Conservation (phyloP, 2,329 filamentous ascomycete genomes). For the Cytospora paraplurivora region DNA sequence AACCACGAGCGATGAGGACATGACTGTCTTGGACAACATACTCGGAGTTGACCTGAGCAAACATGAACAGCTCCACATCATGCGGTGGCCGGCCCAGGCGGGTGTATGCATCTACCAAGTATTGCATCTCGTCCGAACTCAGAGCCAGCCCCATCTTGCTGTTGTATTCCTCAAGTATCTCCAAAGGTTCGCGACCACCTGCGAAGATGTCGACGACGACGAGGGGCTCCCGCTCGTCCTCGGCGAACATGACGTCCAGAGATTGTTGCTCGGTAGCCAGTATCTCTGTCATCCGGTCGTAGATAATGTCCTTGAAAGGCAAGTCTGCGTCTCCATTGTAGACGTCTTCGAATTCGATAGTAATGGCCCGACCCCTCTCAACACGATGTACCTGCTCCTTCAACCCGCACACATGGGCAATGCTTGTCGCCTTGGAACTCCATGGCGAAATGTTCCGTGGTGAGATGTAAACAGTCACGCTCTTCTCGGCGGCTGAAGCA, state of each 20-base stretch:
- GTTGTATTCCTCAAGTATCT: slow-evolving; percentile 81
- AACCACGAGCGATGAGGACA: slow-evolving; percentile 9
- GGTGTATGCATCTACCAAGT: slow-evolving; percentile 83
- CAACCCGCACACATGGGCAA: slow-evolving; percentile 88
- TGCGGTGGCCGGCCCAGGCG: slow-evolving; percentile 68
- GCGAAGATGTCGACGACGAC: slow-evolving; percentile 75
- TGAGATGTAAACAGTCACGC: slow-evolving; percentile 68
- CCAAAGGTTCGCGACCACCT: slow-evolving; percentile 63
- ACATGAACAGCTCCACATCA: slow-evolving; percentile 98
- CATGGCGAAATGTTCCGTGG: slow-evolving; percentile 92
- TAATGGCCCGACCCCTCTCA: slow-evolving; percentile 82
- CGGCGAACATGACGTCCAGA: slow-evolving; percentile 76
- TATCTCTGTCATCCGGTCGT: slow-evolving; percentile 95
- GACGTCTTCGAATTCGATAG: slow-evolving; percentile 61
- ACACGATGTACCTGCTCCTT: slow-evolving; percentile 71
- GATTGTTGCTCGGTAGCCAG: slow-evolving; percentile 69
- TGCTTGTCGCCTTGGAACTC: slow-evolving; percentile 95
- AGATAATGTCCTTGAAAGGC: slow-evolving; percentile 69
- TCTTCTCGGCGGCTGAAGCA: slow-evolving; percentile 46
- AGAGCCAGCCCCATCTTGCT: slow-evolving; percentile 80
- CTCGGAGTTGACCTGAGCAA: slow-evolving; percentile 98
- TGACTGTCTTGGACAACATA: slow-evolving; percentile 48
- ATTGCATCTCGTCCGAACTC: slow-evolving; percentile 87
- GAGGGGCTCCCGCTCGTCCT: slow-evolving; percentile 63
- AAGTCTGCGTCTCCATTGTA: slow-evolving; percentile 52